Conservation (phyloP, 768 basidiomycete species). For the Hebeloma cylindrosporum region DNA sequence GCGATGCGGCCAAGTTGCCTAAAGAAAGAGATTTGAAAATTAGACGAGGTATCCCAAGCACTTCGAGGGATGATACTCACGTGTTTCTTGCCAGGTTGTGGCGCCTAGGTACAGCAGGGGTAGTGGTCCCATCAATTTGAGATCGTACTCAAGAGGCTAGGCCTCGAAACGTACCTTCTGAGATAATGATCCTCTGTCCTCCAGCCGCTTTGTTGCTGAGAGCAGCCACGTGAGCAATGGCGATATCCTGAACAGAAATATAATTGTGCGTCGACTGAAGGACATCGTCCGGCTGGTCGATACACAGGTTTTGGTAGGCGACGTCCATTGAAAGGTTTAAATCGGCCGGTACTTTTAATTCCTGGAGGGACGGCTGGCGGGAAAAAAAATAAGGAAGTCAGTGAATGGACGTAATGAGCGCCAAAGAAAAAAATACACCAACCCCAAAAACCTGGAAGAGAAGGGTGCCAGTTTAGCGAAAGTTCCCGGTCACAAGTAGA, state of each 20-base stretch:
- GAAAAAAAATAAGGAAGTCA: too few species aligned
- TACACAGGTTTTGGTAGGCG: constrained; percentile 1
- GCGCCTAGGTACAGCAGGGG: too few species aligned
- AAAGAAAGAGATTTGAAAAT: background rate
- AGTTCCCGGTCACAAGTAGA: background rate
- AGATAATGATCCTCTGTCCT: constrained; percentile 53
- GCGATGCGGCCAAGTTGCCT: background rate
- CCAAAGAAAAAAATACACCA: background rate
- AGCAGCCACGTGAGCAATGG: constrained; percentile 50
- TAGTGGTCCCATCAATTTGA: too few species aligned
- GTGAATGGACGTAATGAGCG: background rate
- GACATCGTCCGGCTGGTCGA: constrained; percentile 20
- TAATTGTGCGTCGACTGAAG: constrained; percentile 22
- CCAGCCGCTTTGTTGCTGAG: constrained; percentile 48
- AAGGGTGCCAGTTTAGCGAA: background rate
- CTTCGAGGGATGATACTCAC: background rate
- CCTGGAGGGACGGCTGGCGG: constrained; percentile 9
- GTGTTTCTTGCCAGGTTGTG: constrained; percentile 6
- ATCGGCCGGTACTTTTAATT: background rate
- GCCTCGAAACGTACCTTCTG: too few species aligned
- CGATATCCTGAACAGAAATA: constrained; percentile 52
- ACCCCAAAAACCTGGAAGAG: constrained; percentile 31
- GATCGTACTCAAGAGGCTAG: too few species aligned
- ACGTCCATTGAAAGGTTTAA: constrained; percentile 14
- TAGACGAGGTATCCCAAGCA: too few species aligned